Evolutionary conservation across 805 yeast genomes (phyloP), one percentile per base, ranked within the genome.

Genomic region (Debaryomyces prosopidis): DNA sequence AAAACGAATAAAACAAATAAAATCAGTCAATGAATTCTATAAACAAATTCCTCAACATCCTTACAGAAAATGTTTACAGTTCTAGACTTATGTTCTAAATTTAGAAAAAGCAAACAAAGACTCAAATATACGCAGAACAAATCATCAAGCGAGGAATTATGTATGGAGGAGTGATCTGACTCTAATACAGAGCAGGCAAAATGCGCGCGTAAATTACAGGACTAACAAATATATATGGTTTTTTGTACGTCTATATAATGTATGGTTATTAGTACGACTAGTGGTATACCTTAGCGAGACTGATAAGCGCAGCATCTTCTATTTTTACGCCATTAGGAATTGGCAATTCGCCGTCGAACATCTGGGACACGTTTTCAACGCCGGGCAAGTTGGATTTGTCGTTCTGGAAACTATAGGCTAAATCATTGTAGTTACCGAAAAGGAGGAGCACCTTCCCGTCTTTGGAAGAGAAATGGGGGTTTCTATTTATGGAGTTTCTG

Each of bases 261-360:
- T 20, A 20, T 20, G 7, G 26, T n/a, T n/a, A n/a, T n/a, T n/a
- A n/a, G n/a, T n/a, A n/a, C n/a, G n/a, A 7, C 26, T 23, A 23
- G 26, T 23, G 26, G 26, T 23, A 23, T 23, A 58, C 46, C 32
- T 52, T 61, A 3, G 89, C 62, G 38, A 85, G 62, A 0, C 84
- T 76, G 8, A 86, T 80, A 64, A 84, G 57, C 1, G 82, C 74
- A 3, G 84, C 85, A 62, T 89, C 96, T 56, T 88, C 96, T 1
- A 85, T 73, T 47, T 86, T 70, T 0, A 79, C 75, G 0, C 85
- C 80, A 1, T 67, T 60, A 1, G 87, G 85, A 6, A 85, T 74
- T 5, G 57, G 57, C 18, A 81, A 40, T 44, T 75, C 70, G 3
- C 85, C 83, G 62, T 89, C 96, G 60, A 89, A 85, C 70, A 89